Percentiles rank a stretch among this genome's conserved stretches.
phyloP scores from a whole-genome alignment of 805 yeast genomes.

The Saccharomycopsis olivae region DNA sequence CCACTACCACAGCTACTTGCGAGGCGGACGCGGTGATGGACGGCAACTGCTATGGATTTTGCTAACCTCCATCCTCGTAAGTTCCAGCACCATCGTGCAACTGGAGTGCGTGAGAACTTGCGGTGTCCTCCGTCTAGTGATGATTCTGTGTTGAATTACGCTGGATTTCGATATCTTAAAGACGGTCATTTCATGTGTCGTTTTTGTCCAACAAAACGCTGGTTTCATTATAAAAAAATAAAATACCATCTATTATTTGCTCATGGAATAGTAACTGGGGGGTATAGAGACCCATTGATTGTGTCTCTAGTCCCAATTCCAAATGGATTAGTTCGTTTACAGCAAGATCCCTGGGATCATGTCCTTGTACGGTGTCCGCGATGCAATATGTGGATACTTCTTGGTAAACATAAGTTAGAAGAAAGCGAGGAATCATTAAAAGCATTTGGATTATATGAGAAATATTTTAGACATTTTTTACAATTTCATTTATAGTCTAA shows the following conservation, averaged over 20 bases:
- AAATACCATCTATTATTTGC: constrained; percentile 18
- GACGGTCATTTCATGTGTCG: no score
- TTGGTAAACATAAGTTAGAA: constrained; percentile 6
- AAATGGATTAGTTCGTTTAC: background rate
- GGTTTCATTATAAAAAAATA: constrained; percentile 20
- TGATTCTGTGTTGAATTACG: no score
- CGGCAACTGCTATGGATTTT: no score
- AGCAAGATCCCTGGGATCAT: no score
- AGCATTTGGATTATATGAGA: constrained; percentile 12
- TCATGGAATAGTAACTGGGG: constrained; percentile 13
- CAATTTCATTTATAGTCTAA: no score
- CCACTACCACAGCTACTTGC: no score
- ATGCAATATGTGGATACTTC: constrained; percentile 12
- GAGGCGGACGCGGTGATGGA: no score
- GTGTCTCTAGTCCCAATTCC: constrained; percentile 7
- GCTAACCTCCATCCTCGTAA: constrained; percentile 15
- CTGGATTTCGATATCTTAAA: no score
- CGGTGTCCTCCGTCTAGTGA: no score
- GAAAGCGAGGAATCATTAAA: constrained; percentile 4
- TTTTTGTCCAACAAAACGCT: constrained; percentile 11
- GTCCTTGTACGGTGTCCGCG: no score
- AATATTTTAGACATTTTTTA: constrained; percentile 9
- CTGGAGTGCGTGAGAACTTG: no score
- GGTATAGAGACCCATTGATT: no score
- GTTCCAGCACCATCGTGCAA: constrained; percentile 1